Percentiles rank a stretch among this genome's conserved stretches.
phyloP scores from a whole-genome alignment of 1,139 yeast species.

The Geotrichum phurueaensis region DNA sequence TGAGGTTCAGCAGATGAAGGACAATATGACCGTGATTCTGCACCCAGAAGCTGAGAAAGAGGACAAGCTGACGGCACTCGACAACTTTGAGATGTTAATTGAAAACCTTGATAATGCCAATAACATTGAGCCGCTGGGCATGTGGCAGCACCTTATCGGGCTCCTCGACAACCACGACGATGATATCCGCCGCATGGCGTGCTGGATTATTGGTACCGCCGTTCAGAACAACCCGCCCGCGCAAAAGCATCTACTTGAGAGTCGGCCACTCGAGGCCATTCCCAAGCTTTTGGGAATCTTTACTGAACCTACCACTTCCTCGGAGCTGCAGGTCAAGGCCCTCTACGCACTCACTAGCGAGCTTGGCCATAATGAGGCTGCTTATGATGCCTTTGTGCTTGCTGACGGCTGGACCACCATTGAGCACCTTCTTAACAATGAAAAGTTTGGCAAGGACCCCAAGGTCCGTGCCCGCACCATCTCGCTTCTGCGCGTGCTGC shows the following conservation, averaged over 20 bases:
- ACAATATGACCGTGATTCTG: conserved; percentile 58
- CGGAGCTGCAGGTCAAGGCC: conserved; percentile 48
- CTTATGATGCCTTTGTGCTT: conserved; percentile 50
- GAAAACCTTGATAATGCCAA: conserved; percentile 95
- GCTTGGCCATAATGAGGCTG: conserved; percentile 62
- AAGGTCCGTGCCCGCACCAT: conserved; percentile 14
- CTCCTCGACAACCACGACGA: conserved; percentile 41
- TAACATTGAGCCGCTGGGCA: conserved; percentile 71
- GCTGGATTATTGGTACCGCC: conserved; percentile 82
- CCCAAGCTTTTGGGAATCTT: conserved; percentile 43
- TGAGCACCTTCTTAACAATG: background rate
- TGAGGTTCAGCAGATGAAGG: conserved; percentile 80
- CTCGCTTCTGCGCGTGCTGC: conserved; percentile 14
- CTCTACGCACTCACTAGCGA: conserved; percentile 71
- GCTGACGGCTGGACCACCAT: conserved; percentile 55
- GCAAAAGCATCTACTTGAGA: conserved; percentile 47
- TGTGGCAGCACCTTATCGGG: conserved; percentile 66
- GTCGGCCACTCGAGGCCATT: conserved; percentile 47
- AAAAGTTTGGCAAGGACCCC: conserved; percentile 2
- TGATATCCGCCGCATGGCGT: conserved; percentile 40
- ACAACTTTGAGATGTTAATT: conserved; percentile 87
- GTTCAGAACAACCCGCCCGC: conserved; percentile 81
- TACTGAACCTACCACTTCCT: conserved; percentile 12
- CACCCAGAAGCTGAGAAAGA: conserved; percentile 49
- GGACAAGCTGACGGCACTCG: conserved; percentile 69